Evolutionary conservation across 2,329 filamentous ascomycete species (phyloP), one percentile per base, ranked within the genome.

Genomic region (Aureobasidium melanogenum): DNA sequence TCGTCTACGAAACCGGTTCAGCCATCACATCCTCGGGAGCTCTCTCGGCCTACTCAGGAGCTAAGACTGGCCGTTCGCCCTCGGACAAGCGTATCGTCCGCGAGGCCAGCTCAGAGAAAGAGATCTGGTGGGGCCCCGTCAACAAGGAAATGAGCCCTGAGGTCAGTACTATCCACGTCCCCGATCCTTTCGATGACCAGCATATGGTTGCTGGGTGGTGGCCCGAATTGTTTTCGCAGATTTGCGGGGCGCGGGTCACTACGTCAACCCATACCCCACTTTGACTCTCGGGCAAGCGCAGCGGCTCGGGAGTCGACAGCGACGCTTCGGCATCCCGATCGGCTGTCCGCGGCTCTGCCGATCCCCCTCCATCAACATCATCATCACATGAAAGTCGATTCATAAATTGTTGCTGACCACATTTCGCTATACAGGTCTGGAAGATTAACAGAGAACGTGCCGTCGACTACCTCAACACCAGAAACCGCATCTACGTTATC

Each of bases 401-500:
- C 60, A 58, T 48, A 39, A 19, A 32, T n/a, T 28, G 48, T 64
- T 65, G 65, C 70, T 73, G 67, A 56, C 56, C 56, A 59, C 24
- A 4, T 59, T 30, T 36, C 7, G 43, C 17, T 46, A 52, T 54
- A 19, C 62, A 99, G 94, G 93, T 97, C 76, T 99, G 94, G 94
- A 91, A 91, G 73, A 99, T 99, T 81, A 99, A 99, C 86, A 88
- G 94, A 70, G 94, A 99, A 78, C 92, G 94, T 81, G 94, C 94
- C 64, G 86, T 99, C 76, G 94, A 99, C 81, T 99, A 99, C 81
- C 87, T 99, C 70, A 99, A 99, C 85, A 99, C 94, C 67, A 86
- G 94, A 72, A 96, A 95, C 76, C 91, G 94, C 73, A 97, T 99
- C 81, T 99, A 99, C 77, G 94, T 99, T 67, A 84, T 99, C 67